Conservation (phyloP, 805 yeast species). For the Cyberlindnera mrakii region DNA sequence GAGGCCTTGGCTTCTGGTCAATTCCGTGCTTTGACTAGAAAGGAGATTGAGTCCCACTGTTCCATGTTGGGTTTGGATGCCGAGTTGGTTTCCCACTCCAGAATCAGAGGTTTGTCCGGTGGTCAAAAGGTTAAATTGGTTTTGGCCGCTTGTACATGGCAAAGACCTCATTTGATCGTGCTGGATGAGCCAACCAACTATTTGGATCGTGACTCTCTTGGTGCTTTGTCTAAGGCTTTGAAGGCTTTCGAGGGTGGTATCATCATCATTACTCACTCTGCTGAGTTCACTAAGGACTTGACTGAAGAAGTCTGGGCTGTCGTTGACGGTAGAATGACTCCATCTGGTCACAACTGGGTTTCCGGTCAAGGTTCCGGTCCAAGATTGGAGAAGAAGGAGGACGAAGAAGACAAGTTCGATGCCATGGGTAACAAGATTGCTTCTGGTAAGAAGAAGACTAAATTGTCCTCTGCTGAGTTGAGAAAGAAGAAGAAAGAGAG, state of each 20-base stretch:
- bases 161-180: conserved; percentile 99
- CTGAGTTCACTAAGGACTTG: conserved; percentile 98
- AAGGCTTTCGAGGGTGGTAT: conserved; percentile 99
- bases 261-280: conserved; percentile 99
- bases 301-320: conserved; percentile 99
- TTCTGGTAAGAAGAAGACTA: conserved; percentile 91
- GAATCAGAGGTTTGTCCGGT: conserved; percentile 99
- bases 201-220: conserved; percentile 98
- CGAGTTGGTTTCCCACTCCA: conserved; percentile 98
- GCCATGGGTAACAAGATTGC: conserved; percentile 99
- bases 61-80: conserved; percentile 97
- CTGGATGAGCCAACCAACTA: conserved; percentile 99
- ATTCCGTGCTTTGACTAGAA: conserved; percentile 99
- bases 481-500: conserved; percentile 99
- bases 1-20: conserved; percentile 99
- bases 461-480: conserved; percentile 97
- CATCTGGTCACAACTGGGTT: conserved; percentile 99
- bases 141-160: conserved; percentile 99
- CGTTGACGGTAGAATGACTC: conserved; percentile 95
- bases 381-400: conserved; percentile 94
- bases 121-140: conserved; percentile 99
- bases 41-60: conserved; percentile 99
- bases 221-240: conserved; percentile 98
- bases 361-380: conserved; percentile 99
- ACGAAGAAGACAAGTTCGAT: conserved; percentile 97